These are phyloP conservation scores for Gnomoniopsis smithogilvyi DNA, from an alignment of 2,329 filamentous ascomycete genomes.

Conservation along the genomic window DNA sequence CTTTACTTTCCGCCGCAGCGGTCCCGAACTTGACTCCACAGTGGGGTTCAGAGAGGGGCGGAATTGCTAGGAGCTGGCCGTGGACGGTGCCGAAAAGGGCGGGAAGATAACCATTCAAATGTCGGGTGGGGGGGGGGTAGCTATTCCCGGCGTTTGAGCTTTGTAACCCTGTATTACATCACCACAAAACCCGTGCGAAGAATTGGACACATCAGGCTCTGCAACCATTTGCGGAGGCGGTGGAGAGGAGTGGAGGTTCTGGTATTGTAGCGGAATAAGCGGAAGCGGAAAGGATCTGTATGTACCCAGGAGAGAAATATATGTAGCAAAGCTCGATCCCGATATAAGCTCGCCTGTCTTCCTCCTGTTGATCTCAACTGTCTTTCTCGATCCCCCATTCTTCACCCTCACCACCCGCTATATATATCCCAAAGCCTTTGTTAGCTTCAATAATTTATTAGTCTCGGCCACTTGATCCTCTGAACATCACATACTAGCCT, in stretches of 20 bases:
- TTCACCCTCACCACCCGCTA: too few species aligned
- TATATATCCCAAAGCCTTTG: too few species aligned
- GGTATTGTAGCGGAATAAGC: too few species aligned
- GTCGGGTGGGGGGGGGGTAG: background rate
- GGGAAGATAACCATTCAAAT: background rate
- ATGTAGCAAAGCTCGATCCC: too few species aligned
- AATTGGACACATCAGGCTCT: background rate
- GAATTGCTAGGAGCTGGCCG: too few species aligned
- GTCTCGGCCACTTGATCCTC: too few species aligned
- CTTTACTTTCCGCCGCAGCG: too few species aligned
- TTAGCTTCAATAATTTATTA: too few species aligned
- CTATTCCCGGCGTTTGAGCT: background rate
- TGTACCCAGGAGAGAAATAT: background rate
- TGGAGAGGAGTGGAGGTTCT: background rate
- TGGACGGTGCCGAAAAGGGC: background rate
- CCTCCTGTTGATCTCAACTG: background rate
- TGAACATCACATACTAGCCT: too few species aligned
- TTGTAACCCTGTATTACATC: background rate
- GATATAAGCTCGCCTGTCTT: background rate
- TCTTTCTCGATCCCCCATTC: background rate
- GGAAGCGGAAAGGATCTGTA: background rate
- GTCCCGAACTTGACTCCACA: too few species aligned
- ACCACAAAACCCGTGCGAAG: background rate
- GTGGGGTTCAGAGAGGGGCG: too few species aligned
- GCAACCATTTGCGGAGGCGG: background rate